Base-by-base conservation (phyloP, 2,329 filamentous ascomycete species). In the Aspergillus hortae region DNA sequence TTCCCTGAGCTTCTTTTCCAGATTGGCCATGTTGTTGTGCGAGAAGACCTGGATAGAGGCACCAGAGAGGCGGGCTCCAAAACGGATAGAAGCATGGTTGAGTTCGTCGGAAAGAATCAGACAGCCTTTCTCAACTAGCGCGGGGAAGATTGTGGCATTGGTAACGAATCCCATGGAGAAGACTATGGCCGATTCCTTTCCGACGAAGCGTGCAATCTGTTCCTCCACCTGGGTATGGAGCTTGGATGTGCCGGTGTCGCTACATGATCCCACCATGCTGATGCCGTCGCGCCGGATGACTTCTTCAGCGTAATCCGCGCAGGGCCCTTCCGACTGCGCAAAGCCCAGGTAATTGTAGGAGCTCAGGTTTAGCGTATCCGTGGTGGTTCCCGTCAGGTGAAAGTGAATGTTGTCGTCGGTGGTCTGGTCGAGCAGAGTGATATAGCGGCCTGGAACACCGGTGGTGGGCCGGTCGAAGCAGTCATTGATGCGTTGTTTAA, bases 281-380 rank as follows among this genome's bases (percentile, higher is more conserved):
- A 96, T 82, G 41, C 92, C 90, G 64, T 92, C 91, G 66, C 86
- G 90, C 70, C 84, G 85, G 58, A 95, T 85, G 40, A 82, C 84
- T 46, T 90, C 86, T 75, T 96, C 92, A 5, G 92, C 89, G 12
- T 87, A 87, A 70, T 96, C 92, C 46, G 92, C 92, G 67, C 92
- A 96, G 42, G 92, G 92, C 7, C 92, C 92, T 57, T 96, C 90
- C 0, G 92, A 96, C 71, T 97, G 92, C 46, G 92, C 92, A 66
- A 96, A 97, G 32, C 92, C 92, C 25, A 97, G 87, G 70, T 96
- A 97, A 74, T 96, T 97, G 80, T 97, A 96, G 1, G 92, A 96
- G 77, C 91, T 95, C 86, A 97, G 88, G 74, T 97, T 97, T 61
- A 97, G 78, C 0, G 92, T 96, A 73, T 96, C 89, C 0, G 91